phyloP scores from a whole-genome alignment of 805 yeast genomes.

The Ogataea chonburiensis region DNA sequence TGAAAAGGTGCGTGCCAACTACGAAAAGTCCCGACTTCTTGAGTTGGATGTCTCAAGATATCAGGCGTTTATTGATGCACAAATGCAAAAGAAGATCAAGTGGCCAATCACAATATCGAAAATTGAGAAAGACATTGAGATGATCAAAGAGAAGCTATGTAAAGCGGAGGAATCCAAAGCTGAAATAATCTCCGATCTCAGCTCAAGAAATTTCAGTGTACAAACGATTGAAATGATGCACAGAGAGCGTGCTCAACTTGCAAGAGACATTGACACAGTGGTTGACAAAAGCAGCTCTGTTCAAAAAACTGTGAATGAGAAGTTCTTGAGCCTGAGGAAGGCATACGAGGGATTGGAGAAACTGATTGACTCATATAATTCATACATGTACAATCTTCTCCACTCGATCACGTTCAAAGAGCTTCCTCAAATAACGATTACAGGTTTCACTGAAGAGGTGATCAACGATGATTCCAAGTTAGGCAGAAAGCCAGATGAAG shows the following conservation, averaged over 20 bases:
- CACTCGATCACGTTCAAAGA: conserved; percentile 26
- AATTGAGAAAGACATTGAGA: conserved; percentile 52
- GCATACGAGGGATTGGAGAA: conserved; percentile 51
- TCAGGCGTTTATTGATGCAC: conserved; percentile 64
- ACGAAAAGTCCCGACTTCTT: conserved; percentile 58
- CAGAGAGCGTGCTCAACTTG: conserved; percentile 57
- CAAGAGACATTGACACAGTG: conserved; percentile 49
- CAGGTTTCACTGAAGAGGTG: conserved; percentile 26
- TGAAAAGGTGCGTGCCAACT: conserved; percentile 48
- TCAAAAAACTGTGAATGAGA: conserved; percentile 45
- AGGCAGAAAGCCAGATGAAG: conserved; percentile 46
- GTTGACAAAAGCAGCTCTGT: conserved; percentile 44
- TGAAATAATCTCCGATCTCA: conserved; percentile 46
- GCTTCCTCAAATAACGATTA: conserved; percentile 23
- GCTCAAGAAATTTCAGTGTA: conserved; percentile 57
- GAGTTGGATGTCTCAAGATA: conserved; percentile 71
- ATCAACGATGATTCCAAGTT: conserved; percentile 40
- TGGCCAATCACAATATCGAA: conserved; percentile 63
- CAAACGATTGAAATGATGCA: conserved; percentile 62
- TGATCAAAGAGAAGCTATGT: conserved; percentile 39
- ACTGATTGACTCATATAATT: conserved; percentile 56
- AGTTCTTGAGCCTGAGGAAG: conserved; percentile 48
- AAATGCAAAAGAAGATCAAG: conserved; percentile 60
- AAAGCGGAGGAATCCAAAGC: conserved; percentile 37
- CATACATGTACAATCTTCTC: conserved; percentile 49